phyloP scores from a whole-genome alignment of 768 basidiomycete species.

The Chalciporus piperatus region DNA sequence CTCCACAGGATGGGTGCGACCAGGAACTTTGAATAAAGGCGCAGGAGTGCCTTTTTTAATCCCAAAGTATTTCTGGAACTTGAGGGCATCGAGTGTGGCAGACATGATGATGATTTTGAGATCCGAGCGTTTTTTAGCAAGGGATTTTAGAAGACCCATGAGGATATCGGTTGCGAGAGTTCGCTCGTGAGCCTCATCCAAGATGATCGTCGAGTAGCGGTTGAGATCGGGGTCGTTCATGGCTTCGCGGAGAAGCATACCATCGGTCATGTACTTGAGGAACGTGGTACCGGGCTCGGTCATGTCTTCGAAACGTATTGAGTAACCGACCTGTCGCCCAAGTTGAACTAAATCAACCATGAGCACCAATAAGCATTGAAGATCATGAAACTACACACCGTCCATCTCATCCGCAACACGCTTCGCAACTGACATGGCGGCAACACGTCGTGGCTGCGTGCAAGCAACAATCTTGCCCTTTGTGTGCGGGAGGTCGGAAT shows the following conservation, averaged over 20 bases:
- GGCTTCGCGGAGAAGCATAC: conserved; percentile 97
- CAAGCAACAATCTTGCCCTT: conserved; percentile 92
- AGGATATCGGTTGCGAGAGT: conserved; percentile 97
- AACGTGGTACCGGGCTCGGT: conserved; percentile 86
- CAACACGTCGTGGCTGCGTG: conserved; percentile 94
- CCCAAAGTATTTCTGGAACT: conserved; percentile 94
- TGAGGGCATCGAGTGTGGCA: conserved; percentile 93
- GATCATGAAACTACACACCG: conserved; percentile 48
- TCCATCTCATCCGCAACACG: conserved; percentile 99
- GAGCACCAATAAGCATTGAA: neutral
- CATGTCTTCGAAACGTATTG: conserved; percentile 94
- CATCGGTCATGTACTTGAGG: conserved; percentile 99
- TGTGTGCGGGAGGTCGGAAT: conserved; percentile 87
- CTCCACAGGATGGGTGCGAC: conserved; percentile 93
- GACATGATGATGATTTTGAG: conserved; percentile 99
- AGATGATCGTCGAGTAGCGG: conserved; percentile 95
- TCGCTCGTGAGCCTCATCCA: conserved; percentile 98
- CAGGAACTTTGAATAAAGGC: conserved; percentile 88
- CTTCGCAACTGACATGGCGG: conserved; percentile 97
- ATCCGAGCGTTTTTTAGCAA: conserved; percentile 78
- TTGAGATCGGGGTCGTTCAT: conserved; percentile 92
- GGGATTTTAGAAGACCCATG: conserved; percentile 90
- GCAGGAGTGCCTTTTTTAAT: conserved; percentile 44
- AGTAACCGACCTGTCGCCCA: conserved; percentile 95
- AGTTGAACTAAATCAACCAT: conserved; percentile 62